phyloP scores from a whole-genome alignment of 2,329 filamentous ascomycete genomes.

The Fusarium guadeloupense region DNA sequence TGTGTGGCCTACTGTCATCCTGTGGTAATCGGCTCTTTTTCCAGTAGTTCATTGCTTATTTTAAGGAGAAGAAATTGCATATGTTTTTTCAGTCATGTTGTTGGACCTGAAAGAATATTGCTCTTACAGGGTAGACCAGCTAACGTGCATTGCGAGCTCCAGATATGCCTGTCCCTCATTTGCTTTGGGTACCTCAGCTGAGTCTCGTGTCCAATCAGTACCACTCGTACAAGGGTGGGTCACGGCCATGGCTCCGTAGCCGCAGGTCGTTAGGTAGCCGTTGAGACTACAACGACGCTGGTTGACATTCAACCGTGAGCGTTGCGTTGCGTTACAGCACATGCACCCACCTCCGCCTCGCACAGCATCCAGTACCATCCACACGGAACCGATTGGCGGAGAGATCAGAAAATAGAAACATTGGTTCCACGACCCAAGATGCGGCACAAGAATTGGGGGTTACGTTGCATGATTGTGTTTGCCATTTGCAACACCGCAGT shows the following conservation, averaged over 20 bases:
- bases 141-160: not conserved
- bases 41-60: not conserved
- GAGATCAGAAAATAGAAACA: slow-evolving; percentile 23
- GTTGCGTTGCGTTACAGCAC: slow-evolving; percentile 10
- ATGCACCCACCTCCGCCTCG: slow-evolving; percentile 12
- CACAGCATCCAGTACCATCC: not conserved
- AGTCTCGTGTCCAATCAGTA: slow-evolving; percentile 14
- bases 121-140: too few relatives aligned
- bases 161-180: slow-evolving; percentile 1
- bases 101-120: not conserved
- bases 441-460: slow-evolving; percentile 9
- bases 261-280: slow-evolving; percentile 13
- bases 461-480: not conserved
- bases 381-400: slow-evolving; percentile 9
- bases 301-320: slow-evolving; percentile 2
- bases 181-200: slow-evolving; percentile 7
- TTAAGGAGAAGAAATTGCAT: slow-evolving; percentile 1
- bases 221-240: slow-evolving; percentile 8
- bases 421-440: slow-evolving; percentile 13
- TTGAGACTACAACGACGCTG: slow-evolving; percentile 15
- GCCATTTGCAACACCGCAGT: slow-evolving; percentile 4
- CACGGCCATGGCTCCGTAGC: slow-evolving; percentile 1
- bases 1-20: not conserved
- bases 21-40: not conserved
- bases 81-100: not conserved